Evolutionary conservation across 768 basidiomycete genomes (phyloP).

Genomic region (Crassisporium funariophilum): DNA sequence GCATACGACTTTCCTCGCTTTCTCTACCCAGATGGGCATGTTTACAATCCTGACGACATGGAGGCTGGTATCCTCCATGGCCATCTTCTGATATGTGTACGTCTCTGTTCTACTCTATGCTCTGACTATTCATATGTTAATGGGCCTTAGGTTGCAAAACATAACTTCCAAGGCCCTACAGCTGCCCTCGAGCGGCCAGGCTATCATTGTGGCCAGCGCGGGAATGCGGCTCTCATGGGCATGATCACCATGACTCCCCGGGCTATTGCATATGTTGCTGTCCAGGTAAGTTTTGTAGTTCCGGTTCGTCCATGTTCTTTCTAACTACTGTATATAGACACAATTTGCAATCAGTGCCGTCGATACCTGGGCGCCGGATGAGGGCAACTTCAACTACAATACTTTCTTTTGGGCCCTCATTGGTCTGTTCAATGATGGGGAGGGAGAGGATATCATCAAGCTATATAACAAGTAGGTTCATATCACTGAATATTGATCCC

Average conservation of each 20-base stretch:
- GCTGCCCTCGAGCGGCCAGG: slow-evolving; percentile 14
- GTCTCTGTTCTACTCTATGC: too few species aligned
- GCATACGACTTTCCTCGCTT: slow-evolving; percentile 3
- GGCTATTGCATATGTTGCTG: slow-evolving; percentile 20
- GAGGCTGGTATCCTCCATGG: slow-evolving; percentile 7
- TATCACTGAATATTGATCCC: too few species aligned
- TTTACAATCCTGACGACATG: slow-evolving; percentile 5
- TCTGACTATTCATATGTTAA: background rate
- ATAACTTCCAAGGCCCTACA: slow-evolving; percentile 18
- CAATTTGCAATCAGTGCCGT: too few species aligned
- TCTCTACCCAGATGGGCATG: slow-evolving; percentile 5
- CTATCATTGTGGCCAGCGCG: slow-evolving; percentile 11
- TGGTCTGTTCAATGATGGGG: too few species aligned
- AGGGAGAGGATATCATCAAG: too few species aligned
- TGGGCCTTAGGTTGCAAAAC: slow-evolving; percentile 13
- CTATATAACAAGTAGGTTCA: too few species aligned
- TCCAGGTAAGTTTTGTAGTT: slow-evolving; percentile 24
- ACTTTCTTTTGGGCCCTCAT: too few species aligned
- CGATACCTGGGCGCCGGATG: too few species aligned
- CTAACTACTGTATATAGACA: too few species aligned
- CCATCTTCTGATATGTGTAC: slow-evolving; percentile 10
- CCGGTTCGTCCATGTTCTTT: too few species aligned
- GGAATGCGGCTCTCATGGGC: slow-evolving; percentile 16
- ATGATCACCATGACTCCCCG: slow-evolving; percentile 12
- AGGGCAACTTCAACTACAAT: too few species aligned